Base-by-base conservation (phyloP, 106 monocot genomes). In the Phalaenopsis aphrodite region DNA sequence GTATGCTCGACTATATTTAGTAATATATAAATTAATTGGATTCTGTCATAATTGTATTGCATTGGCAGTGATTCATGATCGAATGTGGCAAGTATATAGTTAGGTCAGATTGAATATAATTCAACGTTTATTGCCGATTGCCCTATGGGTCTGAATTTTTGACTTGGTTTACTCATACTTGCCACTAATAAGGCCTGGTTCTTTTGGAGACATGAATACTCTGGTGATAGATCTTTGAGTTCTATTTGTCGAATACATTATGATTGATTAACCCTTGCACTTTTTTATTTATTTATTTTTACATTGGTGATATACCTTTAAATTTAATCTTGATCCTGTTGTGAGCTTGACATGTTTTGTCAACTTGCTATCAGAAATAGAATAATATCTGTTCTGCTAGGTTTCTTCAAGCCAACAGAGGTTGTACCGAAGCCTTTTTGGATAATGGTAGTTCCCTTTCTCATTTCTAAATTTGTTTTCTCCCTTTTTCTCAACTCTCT, bases 391-490 rank as follows among this genome's bases (percentile, higher is more conserved):
- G 10, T 38, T 37, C 9, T 69, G 69, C 37, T 69, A 69, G 64
- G 64, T n/a, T 23, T 64, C 64, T 64, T 8, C 38, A 69, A 69
- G 21, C 37, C 15, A 11, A 38, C 21, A 37, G 8, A 30, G 1
- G 14, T 69, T 12, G 38, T 39, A 69, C 38, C 39, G 69, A 69
- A 61, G 38, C 9, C 14, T 38, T 39, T 64, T 64, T 64, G 64
- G 23, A 52, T 52, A 9, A 52, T 61, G 18, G 58, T 7, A 61
- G 21, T 21, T 19, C 21, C 58, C 21, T 61, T n/a, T 61, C 21
- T 61, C 58, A 61, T 69, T 37, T 38, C 69, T 38, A 19, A 61
- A n/a, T 15, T 69, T 69, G 37, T 69, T 69, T n/a, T 69, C 69
- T 69, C 39, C 38, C 19, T 37, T n/a, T 37, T 39, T 39, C 1